These are phyloP conservation scores for Gossypium herbaceum DNA, from an alignment of 345 rosid species.

Conservation along the genomic window DNA sequence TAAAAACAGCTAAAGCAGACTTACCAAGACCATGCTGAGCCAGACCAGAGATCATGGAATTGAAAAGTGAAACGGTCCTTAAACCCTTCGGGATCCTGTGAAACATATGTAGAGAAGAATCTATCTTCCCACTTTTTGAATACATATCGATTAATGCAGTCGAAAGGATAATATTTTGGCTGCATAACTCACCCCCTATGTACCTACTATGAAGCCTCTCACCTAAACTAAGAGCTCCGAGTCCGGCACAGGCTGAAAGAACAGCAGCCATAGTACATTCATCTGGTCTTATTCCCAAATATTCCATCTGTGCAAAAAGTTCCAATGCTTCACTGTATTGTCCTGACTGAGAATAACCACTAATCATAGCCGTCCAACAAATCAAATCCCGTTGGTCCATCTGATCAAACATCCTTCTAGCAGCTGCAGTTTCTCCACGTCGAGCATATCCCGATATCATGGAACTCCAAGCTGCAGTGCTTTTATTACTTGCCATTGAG, in stretches of 20 bases:
- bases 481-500: conserved; percentile 10
- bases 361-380: conserved; percentile 60
- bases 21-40: conserved; percentile 55
- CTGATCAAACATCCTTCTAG: conserved; percentile 39
- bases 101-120: conserved; percentile 37
- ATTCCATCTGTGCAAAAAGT: conserved; percentile 43
- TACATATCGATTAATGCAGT: conserved; percentile 59
- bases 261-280: conserved; percentile 48
- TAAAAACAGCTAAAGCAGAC: conserved; percentile 35
- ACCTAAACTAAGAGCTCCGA: conserved; percentile 53
- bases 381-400: conserved; percentile 46
- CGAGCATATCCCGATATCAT: conserved; percentile 42
- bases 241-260: conserved; percentile 49
- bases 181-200: conserved; percentile 28
- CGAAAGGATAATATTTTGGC: conserved; percentile 32
- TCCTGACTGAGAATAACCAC: conserved; percentile 52
- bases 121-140: conserved; percentile 52
- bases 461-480: conserved; percentile 35
- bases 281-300: conserved; percentile 38
- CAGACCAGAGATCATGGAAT: conserved; percentile 49
- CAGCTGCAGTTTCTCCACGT: conserved; percentile 36
- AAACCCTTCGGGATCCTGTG: conserved; percentile 20
- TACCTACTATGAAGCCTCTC: conserved; percentile 35
- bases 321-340: conserved; percentile 38
- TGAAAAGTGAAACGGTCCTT: conserved; percentile 41